phyloP scores from a whole-genome alignment of 345 rosid genomes.

The Mercurialis annua region DNA sequence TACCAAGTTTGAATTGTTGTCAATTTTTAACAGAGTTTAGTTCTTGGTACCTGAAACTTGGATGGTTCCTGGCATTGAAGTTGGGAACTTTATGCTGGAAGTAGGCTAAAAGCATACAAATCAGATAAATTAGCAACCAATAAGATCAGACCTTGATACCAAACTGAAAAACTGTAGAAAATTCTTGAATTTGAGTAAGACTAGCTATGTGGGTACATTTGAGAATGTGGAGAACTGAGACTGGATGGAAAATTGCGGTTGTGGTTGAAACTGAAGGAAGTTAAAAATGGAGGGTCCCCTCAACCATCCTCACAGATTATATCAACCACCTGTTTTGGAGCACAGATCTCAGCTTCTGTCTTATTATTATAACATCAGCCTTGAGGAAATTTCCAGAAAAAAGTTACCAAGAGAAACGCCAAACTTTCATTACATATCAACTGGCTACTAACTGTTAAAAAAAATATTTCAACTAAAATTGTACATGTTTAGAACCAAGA shows the following conservation, averaged over 20 bases:
- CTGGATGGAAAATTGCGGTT: slow-evolving; percentile 40
- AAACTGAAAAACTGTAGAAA: slow-evolving; percentile 8
- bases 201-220: slow-evolving; percentile 1
- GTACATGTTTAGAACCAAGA: background rate
- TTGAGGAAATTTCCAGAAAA: too few species aligned
- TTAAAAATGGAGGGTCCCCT: slow-evolving; percentile 40
- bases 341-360: slow-evolving; percentile 28
- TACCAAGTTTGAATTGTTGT: slow-evolving; percentile 18
- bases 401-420: background rate
- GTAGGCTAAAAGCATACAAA: background rate
- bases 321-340: background rate
- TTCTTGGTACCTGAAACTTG: slow-evolving; percentile 72
- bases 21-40: background rate
- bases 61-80: slow-evolving; percentile 85
- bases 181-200: slow-evolving; percentile 7
- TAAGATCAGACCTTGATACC: background rate
- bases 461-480: background rate
- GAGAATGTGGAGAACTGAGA: slow-evolving; percentile 7
- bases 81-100: slow-evolving; percentile 2
- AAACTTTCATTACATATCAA: background rate
- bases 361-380: background rate
- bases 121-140: background rate
- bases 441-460: background rate
- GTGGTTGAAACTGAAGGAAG: slow-evolving; percentile 45
- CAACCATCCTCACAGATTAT: background rate